Evolutionary conservation across 768 basidiomycete genomes (phyloP).

Genomic region (Boletus vinaceobasis): DNA sequence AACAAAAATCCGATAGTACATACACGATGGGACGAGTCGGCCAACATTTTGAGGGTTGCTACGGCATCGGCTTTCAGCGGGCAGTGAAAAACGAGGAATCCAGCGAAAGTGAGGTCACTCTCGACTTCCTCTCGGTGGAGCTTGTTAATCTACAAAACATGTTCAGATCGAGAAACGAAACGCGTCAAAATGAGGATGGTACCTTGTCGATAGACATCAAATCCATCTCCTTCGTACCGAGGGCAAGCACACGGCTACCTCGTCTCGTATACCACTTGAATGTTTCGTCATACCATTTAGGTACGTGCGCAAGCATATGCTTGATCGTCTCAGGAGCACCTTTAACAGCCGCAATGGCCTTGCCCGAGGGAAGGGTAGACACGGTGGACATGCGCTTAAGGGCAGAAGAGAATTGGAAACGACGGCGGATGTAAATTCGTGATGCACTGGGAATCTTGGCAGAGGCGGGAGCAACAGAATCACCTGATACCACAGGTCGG

Average conservation of each 20-base stretch:
- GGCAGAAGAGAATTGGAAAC: conserved; percentile 97
- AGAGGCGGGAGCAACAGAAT: conserved; percentile 60
- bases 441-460: conserved; percentile 51
- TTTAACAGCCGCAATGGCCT: conserved; percentile 74
- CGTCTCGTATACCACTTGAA: conserved; percentile 93
- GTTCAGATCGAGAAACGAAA: background rate
- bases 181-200: conserved; percentile 10
- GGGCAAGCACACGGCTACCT: conserved; percentile 90
- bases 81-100: conserved; percentile 98
- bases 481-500: conserved; percentile 38
- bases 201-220: conserved; percentile 69
- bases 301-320: conserved; percentile 72
- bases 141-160: conserved; percentile 69
- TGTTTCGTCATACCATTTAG: conserved; percentile 84
- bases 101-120: conserved; percentile 75
- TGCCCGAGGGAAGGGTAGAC: conserved; percentile 59
- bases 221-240: conserved; percentile 85
- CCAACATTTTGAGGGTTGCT: conserved; percentile 86
- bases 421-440: conserved; percentile 72
- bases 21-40: conserved; percentile 95
- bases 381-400: conserved; percentile 98
- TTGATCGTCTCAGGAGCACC: conserved; percentile 98
- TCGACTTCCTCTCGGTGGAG: conserved; percentile 81
- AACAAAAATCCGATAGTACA: conserved; percentile 28
- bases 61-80: conserved; percentile 94